Percentiles rank a stretch among this genome's conserved stretches.
These are phyloP conservation scores for Glomus cerebriforme DNA, from an alignment of 192 early-diverging fungal genomes.

Conservation along the genomic window DNA sequence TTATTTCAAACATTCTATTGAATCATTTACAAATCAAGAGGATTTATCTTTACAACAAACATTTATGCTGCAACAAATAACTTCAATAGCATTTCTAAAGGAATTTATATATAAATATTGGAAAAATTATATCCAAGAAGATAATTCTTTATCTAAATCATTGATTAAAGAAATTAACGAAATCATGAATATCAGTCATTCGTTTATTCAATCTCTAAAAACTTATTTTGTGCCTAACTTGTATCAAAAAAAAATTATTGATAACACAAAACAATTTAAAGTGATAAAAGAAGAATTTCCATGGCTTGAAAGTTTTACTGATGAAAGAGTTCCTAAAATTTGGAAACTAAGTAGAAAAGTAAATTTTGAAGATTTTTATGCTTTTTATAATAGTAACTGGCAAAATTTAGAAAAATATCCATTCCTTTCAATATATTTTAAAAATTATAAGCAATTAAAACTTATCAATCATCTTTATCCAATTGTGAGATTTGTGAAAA, in stretches of 20 bases:
- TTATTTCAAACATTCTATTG: not conserved
- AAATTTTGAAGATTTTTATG: not conserved
- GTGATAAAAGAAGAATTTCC: not conserved
- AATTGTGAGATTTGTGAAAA: constrained; percentile 25
- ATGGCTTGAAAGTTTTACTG: not conserved
- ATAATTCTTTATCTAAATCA: not conserved
- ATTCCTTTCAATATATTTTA: constrained; percentile 27
- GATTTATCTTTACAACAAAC: not conserved
- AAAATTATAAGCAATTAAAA: constrained; percentile 10
- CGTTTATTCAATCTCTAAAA: not conserved
- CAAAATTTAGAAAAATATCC: constrained; percentile 25
- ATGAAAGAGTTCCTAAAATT: not conserved
- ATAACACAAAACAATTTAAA: not conserved
- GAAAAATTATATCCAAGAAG: not conserved
- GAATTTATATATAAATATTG: not conserved
- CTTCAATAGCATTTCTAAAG: not conserved
- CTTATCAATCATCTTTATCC: constrained; percentile 17
- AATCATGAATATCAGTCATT: not conserved
- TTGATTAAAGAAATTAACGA: not conserved
- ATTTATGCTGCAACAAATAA: not conserved
- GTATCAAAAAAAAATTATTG: not conserved
- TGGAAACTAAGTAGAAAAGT: constrained; percentile 7
- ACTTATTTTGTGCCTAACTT: not conserved
- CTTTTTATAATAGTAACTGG: not conserved
- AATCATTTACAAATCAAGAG: not conserved